Conservation (phyloP, 1,139 yeast species). For the Magnusiomyces fungicola region DNA sequence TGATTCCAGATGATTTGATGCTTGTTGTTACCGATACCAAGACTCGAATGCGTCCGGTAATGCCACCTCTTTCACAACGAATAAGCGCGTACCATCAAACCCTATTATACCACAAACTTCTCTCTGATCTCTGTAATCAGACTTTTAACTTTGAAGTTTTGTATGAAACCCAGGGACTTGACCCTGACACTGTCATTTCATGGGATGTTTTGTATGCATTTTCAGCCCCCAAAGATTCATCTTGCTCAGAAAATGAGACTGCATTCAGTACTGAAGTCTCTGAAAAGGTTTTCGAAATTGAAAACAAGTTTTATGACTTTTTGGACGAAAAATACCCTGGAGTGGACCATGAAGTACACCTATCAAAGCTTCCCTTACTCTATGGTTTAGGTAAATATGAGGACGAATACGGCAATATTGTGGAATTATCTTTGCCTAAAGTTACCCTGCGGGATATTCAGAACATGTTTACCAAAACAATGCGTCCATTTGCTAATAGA, state of each 20-base stretch:
- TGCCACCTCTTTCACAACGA: conserved; percentile 23
- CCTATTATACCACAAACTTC: conserved; percentile 26
- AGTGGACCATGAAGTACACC: no score
- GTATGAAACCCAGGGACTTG: not conserved
- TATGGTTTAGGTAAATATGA: no score
- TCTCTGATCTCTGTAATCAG: conserved; percentile 5
- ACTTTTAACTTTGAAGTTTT: not conserved
- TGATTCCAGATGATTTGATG: not conserved
- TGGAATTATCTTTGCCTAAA: no score
- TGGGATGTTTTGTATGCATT: not conserved
- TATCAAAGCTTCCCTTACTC: no score
- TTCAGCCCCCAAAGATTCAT: not conserved
- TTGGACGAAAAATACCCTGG: no score
- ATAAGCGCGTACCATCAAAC: conserved; percentile 32
- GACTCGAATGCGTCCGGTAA: conserved; percentile 20
- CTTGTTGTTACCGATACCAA: conserved; percentile 29
- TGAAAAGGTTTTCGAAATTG: no score
- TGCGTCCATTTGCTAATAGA: not conserved
- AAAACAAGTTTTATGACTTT: no score
- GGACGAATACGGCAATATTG: no score
- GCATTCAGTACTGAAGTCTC: no score
- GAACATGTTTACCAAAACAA: not conserved
- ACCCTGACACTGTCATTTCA: not conserved
- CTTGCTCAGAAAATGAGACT: not conserved
- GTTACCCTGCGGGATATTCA: not conserved